phyloP scores from a whole-genome alignment of 2,329 filamentous ascomycete species.

The Sporothrix mexicana region DNA sequence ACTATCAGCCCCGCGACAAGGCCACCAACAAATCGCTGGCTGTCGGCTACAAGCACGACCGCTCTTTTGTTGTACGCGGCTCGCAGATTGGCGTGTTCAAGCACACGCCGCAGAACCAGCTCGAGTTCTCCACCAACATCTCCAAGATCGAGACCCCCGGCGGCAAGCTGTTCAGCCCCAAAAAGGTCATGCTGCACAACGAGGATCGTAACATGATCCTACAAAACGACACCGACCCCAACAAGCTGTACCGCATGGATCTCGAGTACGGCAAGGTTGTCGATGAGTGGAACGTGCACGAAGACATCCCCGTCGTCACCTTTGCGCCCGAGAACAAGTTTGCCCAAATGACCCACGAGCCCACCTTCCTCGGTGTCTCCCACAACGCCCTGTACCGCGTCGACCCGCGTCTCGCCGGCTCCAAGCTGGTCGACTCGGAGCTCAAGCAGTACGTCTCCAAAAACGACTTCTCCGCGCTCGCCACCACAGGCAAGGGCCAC shows the following conservation, averaged over 20 bases:
- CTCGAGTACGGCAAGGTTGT: slow-evolving; percentile 97
- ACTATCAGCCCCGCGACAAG: slow-evolving; percentile 68
- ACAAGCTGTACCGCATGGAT: slow-evolving; percentile 96
- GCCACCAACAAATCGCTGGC: slow-evolving; percentile 93
- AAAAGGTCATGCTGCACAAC: slow-evolving; percentile 95
- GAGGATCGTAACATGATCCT: slow-evolving; percentile 89
- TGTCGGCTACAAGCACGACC: slow-evolving; percentile 95
- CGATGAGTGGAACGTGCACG: slow-evolving; percentile 98
- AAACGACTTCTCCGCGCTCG: slow-evolving; percentile 94
- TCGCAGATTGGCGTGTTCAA: slow-evolving; percentile 99
- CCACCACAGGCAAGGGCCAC: slow-evolving; percentile 95
- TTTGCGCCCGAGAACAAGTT: slow-evolving; percentile 98
- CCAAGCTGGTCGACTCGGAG: slow-evolving; percentile 90
- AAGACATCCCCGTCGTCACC: slow-evolving; percentile 89
- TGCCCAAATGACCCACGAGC: slow-evolving; percentile 92
- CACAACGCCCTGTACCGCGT: slow-evolving; percentile 92
- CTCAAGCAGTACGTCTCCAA: slow-evolving; percentile 96
- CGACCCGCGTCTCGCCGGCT: slow-evolving; percentile 85
- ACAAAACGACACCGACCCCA: slow-evolving; percentile 81
- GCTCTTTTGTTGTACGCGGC: slow-evolving; percentile 94
- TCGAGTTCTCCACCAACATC: slow-evolving; percentile 97
- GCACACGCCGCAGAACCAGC: slow-evolving; percentile 87
- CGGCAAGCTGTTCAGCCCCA: slow-evolving; percentile 88
- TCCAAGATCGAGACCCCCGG: slow-evolving; percentile 90
- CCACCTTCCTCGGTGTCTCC: slow-evolving; percentile 93